Conservation (phyloP, 2,329 filamentous ascomycete genomes). For the Macroventuria anomochaeta region DNA sequence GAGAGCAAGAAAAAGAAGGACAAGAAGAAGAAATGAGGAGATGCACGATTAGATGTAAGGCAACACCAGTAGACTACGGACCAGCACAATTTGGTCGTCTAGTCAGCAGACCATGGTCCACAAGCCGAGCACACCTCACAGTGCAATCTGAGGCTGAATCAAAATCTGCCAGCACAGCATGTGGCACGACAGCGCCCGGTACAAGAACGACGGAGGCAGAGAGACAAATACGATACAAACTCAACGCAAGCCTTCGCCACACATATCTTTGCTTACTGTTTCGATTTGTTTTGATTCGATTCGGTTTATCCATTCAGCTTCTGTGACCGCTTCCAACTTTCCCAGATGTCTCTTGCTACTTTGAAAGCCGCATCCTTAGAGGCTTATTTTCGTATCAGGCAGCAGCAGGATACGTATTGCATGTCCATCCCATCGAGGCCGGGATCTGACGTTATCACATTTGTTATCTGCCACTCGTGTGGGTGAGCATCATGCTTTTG, state of each 20-base stretch:
- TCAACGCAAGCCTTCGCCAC: background rate
- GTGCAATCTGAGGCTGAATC: background rate
- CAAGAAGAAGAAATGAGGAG: constrained; percentile 48
- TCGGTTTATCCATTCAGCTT: background rate
- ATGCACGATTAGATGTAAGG: background rate
- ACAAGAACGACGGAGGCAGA: background rate
- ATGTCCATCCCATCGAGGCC: background rate
- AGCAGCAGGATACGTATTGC: background rate
- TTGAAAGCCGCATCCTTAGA: background rate
- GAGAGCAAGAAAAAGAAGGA: constrained; percentile 47
- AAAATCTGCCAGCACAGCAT: background rate
- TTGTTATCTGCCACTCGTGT: background rate
- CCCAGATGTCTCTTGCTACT: background rate
- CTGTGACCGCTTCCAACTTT: background rate
- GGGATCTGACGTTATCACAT: too few relatives aligned
- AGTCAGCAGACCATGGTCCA: background rate
- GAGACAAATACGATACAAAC: background rate
- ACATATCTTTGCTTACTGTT: background rate
- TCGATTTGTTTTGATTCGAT: too few relatives aligned
- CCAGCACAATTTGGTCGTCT: background rate
- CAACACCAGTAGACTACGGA: background rate
- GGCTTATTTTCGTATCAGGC: too few relatives aligned
- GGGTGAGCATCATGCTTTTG: background rate
- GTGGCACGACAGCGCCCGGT: background rate
- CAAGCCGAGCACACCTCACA: background rate